Conservation (phyloP, 2,329 filamentous ascomycete genomes). For the Amauroascus verrucosus region DNA sequence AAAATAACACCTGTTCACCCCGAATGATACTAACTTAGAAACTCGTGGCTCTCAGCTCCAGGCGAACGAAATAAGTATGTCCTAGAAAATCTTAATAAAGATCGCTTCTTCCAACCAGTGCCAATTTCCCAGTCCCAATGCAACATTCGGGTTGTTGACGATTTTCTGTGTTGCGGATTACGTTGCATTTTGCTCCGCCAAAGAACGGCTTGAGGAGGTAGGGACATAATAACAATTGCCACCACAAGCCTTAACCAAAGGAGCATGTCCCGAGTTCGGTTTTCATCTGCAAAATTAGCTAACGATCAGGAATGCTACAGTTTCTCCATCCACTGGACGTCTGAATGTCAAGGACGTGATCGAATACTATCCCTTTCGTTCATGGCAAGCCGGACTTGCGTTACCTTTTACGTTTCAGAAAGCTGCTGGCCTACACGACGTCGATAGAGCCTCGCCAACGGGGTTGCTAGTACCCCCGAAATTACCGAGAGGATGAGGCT, state of each 20-base stretch:
- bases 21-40: neutral
- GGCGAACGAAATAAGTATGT: neutral
- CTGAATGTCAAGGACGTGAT: neutral
- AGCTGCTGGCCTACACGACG: neutral
- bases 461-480: neutral
- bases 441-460: neutral
- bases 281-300: neutral
- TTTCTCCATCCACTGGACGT: neutral
- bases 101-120: too few species aligned
- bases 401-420: neutral
- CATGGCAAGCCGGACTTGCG: slow-evolving; percentile 9
- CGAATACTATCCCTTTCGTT: neutral
- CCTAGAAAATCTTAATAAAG: neutral
- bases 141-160: too few species aligned
- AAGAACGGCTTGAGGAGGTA: too few species aligned
- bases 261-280: neutral
- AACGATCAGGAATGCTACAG: neutral
- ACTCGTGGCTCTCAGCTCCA: neutral
- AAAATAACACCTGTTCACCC: neutral
- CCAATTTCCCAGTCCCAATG: too few species aligned
- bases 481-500: slow-evolving; percentile 13
- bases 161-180: too few species aligned
- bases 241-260: neutral
- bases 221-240: neutral
- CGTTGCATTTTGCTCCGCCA: too few species aligned